These are phyloP conservation scores for Thalia dealbata DNA, from an alignment of 176 grass and related monocot genomes.

Conservation along the genomic window DNA sequence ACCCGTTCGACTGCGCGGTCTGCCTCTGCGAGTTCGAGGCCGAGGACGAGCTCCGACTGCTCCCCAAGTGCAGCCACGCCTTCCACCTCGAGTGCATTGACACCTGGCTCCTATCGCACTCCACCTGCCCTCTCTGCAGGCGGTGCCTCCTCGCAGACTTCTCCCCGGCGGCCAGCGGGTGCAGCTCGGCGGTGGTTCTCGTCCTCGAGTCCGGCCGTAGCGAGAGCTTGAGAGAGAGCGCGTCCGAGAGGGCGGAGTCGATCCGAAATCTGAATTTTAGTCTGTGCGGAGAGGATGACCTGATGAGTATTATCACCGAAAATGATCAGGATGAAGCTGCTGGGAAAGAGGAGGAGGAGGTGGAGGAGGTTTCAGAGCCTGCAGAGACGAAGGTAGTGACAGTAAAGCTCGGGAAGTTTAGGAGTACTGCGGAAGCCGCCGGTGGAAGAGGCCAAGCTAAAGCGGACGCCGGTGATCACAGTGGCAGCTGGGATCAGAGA, in stretches of 20 bases:
- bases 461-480: constrained; percentile 23
- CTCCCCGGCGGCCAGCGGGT: constrained; percentile 40
- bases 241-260: constrained; percentile 39
- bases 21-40: constrained; percentile 70
- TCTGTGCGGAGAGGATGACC: constrained; percentile 29
- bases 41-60: constrained; percentile 63
- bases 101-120: constrained; percentile 85
- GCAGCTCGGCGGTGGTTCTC: constrained; percentile 43
- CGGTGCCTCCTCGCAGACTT: constrained; percentile 54
- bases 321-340: constrained; percentile 18
- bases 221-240: constrained; percentile 46
- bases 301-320: neutral
- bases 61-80: constrained; percentile 87
- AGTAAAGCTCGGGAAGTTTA: constrained; percentile 84
- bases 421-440: constrained; percentile 37
- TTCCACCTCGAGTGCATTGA: constrained; percentile 92
- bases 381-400: constrained; percentile 45
- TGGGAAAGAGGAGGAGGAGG: constrained; percentile 25
- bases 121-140: constrained; percentile 79
- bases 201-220: constrained; percentile 54
- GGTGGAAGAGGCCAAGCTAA: constrained; percentile 20
- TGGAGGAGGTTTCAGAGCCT: constrained; percentile 1
- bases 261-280: constrained; percentile 24
- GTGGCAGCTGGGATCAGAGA: constrained; percentile 41
- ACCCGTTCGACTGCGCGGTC: constrained; percentile 88